phyloP scores from a whole-genome alignment of 129 eudicot species.

The Kitagawia praeruptora region DNA sequence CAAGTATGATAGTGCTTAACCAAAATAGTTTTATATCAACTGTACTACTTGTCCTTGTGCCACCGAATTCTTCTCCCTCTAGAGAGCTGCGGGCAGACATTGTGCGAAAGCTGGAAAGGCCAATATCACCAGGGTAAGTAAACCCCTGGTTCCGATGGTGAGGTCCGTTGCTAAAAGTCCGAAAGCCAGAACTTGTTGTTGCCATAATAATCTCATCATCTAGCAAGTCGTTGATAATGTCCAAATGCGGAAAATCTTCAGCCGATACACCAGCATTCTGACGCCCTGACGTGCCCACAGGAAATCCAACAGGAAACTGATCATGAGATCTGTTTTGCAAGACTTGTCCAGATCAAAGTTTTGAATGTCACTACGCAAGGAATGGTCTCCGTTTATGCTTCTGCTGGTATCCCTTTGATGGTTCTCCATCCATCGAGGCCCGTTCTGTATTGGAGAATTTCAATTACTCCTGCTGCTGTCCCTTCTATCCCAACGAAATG shows the following conservation, averaged over 20 bases:
- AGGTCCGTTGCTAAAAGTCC: conserved; percentile 29
- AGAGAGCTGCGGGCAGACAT: no score
- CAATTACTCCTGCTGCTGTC: conserved; percentile 21
- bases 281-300: conserved; percentile 37
- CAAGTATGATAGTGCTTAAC: no score
- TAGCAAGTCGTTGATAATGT: conserved; percentile 85
- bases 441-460: conserved; percentile 31
- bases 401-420: conserved; percentile 29
- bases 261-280: conserved; percentile 39
- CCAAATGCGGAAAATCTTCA: conserved; percentile 93
- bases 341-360: conserved; percentile 18
- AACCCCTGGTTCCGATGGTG: conserved; percentile 46
- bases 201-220: conserved; percentile 62
- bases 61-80: no score
- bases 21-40: no score
- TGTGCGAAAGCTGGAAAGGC: conserved; percentile 27
- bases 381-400: conserved; percentile 21
- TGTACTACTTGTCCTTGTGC: no score
- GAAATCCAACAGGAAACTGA: conserved; percentile 23
- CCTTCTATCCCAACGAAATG: conserved; percentile 51
- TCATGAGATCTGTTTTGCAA: conserved; percentile 25
- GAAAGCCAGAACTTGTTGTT: conserved; percentile 29
- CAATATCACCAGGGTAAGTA: conserved; percentile 38
- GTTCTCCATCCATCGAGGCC: conserved; percentile 53
- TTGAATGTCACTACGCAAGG: conserved; percentile 19